phyloP scores from a whole-genome alignment of 306 rosid genomes.

The Hippophae tibetana region DNA sequence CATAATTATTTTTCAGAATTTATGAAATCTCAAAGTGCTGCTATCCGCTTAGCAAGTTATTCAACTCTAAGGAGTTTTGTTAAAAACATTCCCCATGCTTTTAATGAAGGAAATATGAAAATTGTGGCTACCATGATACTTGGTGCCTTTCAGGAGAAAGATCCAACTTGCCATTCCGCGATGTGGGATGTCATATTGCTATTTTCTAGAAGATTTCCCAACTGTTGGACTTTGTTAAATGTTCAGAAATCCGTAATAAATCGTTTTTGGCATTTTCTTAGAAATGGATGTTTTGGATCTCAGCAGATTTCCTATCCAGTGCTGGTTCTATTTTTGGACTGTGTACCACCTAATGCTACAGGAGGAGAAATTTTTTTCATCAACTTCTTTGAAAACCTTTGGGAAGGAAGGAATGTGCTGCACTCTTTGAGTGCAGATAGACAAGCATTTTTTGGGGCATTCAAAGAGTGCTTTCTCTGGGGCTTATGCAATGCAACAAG shows the following conservation, averaged over 20 bases:
- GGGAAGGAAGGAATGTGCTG: constrained; percentile 63
- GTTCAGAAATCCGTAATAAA: constrained; percentile 64
- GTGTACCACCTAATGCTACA: constrained; percentile 53
- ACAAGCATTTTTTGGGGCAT: constrained; percentile 59
- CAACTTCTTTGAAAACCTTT: constrained; percentile 65
- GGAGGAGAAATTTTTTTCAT: constrained; percentile 63
- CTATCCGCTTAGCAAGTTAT: constrained; percentile 79
- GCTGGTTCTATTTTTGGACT: constrained; percentile 63
- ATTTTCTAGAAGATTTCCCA: constrained; percentile 71
- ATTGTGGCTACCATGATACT: constrained; percentile 56
- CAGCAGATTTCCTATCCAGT: constrained; percentile 75
- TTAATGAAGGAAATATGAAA: constrained; percentile 64
- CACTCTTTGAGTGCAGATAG: constrained; percentile 46
- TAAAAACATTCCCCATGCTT: constrained; percentile 62
- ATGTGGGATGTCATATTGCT: constrained; percentile 87
- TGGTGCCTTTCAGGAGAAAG: constrained; percentile 88
- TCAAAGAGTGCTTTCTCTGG: constrained; percentile 85
- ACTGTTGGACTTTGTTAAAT: constrained; percentile 64
- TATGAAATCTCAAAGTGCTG: constrained; percentile 59
- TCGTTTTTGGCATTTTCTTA: constrained; percentile 77
- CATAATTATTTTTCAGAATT: constrained; percentile 61
- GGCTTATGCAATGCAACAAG: constrained; percentile 67
- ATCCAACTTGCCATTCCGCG: constrained; percentile 70
- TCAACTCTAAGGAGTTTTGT: constrained; percentile 61
- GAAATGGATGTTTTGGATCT: constrained; percentile 92